Evolutionary conservation across 2,329 filamentous ascomycete genomes (phyloP).

Genomic region (Camillea tinctor): DNA sequence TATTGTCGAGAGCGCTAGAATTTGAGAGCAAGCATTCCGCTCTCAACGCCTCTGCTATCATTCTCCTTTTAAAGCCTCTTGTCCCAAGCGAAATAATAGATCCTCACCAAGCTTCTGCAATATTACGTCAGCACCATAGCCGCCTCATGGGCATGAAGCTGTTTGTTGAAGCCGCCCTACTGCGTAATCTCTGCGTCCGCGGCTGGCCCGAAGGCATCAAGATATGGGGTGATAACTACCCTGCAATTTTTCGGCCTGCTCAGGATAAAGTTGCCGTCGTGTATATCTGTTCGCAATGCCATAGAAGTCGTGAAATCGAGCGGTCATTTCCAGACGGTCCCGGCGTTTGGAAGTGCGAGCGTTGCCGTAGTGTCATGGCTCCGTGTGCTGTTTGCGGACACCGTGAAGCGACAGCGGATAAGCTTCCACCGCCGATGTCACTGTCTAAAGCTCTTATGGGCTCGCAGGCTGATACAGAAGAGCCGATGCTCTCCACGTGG

Average conservation of each 20-base stretch:
- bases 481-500: slow-evolving; percentile 47
- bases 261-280: slow-evolving; percentile 55
- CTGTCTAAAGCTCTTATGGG: slow-evolving; percentile 23
- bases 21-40: slow-evolving; percentile 58
- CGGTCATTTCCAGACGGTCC: slow-evolving; percentile 40
- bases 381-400: slow-evolving; percentile 61
- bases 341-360: slow-evolving; percentile 58
- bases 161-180: slow-evolving; percentile 58
- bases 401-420: slow-evolving; percentile 43
- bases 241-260: slow-evolving; percentile 51
- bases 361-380: slow-evolving; percentile 52
- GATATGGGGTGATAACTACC: slow-evolving; percentile 55
- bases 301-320: slow-evolving; percentile 55
- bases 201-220: slow-evolving; percentile 54
- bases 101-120: slow-evolving; percentile 51
- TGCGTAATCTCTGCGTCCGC: slow-evolving; percentile 60
- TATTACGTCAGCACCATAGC: slow-evolving; percentile 59
- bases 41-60: slow-evolving; percentile 59
- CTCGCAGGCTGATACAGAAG: slow-evolving; percentile 12
- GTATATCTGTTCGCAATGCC: slow-evolving; percentile 55
- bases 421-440: slow-evolving; percentile 26
- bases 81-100: slow-evolving; percentile 56
- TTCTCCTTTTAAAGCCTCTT: slow-evolving; percentile 58
- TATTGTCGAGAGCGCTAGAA: slow-evolving; percentile 52
- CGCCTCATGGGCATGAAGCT: slow-evolving; percentile 59